These are phyloP conservation scores for Ilyonectria robusta DNA, from an alignment of 2,329 filamentous ascomycete genomes.

Conservation along the genomic window DNA sequence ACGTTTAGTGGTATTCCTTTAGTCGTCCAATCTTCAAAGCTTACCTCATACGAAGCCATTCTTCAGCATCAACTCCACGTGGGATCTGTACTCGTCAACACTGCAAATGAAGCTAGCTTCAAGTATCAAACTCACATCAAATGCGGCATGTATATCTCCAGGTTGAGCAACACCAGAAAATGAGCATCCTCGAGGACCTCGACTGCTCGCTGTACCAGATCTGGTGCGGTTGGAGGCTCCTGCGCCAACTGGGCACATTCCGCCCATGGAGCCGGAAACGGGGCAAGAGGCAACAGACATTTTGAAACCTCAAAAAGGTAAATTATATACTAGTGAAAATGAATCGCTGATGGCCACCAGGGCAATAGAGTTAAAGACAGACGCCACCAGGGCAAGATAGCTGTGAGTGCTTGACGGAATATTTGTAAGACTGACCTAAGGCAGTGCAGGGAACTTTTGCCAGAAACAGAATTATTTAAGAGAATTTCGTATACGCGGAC, in stretches of 20 bases:
- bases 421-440: neutral
- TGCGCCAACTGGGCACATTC: constrained; percentile 39
- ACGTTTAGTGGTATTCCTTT: neutral
- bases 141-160: constrained; percentile 40
- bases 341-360: constrained; percentile 30
- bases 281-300: constrained; percentile 53
- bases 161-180: constrained; percentile 37
- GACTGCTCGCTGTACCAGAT: constrained; percentile 11
- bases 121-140: constrained; percentile 28
- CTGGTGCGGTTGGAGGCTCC: constrained; percentile 7
- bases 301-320: neutral
- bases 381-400: constrained; percentile 32
- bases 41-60: constrained; percentile 60
- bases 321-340: constrained; percentile 4
- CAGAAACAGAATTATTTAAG: constrained; percentile 4
- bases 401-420: neutral
- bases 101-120: neutral
- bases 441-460: neutral
- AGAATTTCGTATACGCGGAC: neutral
- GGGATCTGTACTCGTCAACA: constrained; percentile 56
- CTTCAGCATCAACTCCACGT: constrained; percentile 59
- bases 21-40: neutral
- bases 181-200: constrained; percentile 35
- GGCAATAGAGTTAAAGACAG: constrained; percentile 24
- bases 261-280: constrained; percentile 49